A percentile compares a stretch with the other conserved stretches of the same genome.
Evolutionary conservation across 768 basidiomycete genomes (phyloP).

Genomic region (Mycena venus): DNA sequence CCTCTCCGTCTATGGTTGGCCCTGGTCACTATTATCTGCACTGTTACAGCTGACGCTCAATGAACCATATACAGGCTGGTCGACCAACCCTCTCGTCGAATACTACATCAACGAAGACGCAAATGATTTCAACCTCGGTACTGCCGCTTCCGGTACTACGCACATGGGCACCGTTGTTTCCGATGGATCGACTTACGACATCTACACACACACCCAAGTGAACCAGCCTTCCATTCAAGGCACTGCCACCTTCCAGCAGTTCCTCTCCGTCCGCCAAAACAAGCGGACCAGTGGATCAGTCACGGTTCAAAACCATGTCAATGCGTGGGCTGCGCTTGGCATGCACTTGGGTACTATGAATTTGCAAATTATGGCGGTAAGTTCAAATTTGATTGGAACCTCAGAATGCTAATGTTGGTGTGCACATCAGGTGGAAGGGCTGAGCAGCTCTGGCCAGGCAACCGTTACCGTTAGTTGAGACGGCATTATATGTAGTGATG

Average conservation of each 20-base stretch:
- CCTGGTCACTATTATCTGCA: background rate
- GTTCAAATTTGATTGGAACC: background rate
- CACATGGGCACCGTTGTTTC: slow-evolving; percentile 21
- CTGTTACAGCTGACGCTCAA: background rate
- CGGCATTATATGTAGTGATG: no score
- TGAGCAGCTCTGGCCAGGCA: no score
- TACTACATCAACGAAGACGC: no score
- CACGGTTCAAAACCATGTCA: no score
- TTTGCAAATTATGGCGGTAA: no score
- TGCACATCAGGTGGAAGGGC: background rate
- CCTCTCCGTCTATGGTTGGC: slow-evolving; percentile 28
- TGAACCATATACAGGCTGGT: background rate
- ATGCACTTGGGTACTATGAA: no score
- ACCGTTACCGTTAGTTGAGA: no score
- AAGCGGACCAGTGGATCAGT: slow-evolving; percentile 24
- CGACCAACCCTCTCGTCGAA: no score
- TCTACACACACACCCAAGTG: slow-evolving; percentile 25
- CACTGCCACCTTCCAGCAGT: slow-evolving; percentile 28
- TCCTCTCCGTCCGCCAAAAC: no score
- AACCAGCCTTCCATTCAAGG: slow-evolving; percentile 29
- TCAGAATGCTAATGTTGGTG: background rate
- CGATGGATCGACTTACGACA: no score
- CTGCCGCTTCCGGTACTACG: slow-evolving; percentile 6
- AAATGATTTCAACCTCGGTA: slow-evolving; percentile 25
- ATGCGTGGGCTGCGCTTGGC: no score